Conservation (phyloP, 2,329 filamentous ascomycete species). For the Pseudogymnoascus sp. region DNA sequence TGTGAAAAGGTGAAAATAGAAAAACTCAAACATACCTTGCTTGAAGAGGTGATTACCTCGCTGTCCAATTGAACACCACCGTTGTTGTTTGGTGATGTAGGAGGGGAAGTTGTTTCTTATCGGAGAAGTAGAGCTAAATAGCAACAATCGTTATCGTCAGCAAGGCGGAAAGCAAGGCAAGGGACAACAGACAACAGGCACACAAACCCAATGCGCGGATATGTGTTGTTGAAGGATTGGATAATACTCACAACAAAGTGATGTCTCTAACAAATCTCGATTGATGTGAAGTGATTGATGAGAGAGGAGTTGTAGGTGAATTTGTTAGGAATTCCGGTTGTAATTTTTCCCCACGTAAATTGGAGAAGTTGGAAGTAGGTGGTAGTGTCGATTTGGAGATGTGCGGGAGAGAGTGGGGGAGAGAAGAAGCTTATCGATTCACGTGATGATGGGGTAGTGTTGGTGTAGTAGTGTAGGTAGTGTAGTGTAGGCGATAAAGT, state of each 20-base stretch:
- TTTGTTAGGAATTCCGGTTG: neutral
- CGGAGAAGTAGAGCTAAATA: neutral
- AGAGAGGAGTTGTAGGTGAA: neutral
- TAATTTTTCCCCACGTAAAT: neutral
- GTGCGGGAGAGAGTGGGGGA: neutral
- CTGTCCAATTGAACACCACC: constrained; percentile 5
- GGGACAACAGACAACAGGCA: neutral
- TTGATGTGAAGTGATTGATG: neutral
- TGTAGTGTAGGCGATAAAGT: neutral
- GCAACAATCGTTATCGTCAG: neutral
- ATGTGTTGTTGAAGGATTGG: constrained; percentile 3
- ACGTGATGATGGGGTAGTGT: neutral
- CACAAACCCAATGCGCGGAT: neutral
- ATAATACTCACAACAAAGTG: neutral
- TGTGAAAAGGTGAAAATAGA: neutral
- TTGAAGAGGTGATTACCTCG: constrained; percentile 5
- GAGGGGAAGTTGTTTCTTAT: constrained; percentile 1
- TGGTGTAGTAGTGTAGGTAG: neutral
- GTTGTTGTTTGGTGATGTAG: constrained; percentile 4
- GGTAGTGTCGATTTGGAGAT: neutral
- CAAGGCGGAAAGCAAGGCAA: neutral
- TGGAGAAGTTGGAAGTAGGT: neutral
- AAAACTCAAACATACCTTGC: constrained; percentile 1
- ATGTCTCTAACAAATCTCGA: neutral
- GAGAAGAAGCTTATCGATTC: constrained; percentile 1